Base-by-base conservation (phyloP, 345 rosid genomes). In the Linum trigynum region DNA sequence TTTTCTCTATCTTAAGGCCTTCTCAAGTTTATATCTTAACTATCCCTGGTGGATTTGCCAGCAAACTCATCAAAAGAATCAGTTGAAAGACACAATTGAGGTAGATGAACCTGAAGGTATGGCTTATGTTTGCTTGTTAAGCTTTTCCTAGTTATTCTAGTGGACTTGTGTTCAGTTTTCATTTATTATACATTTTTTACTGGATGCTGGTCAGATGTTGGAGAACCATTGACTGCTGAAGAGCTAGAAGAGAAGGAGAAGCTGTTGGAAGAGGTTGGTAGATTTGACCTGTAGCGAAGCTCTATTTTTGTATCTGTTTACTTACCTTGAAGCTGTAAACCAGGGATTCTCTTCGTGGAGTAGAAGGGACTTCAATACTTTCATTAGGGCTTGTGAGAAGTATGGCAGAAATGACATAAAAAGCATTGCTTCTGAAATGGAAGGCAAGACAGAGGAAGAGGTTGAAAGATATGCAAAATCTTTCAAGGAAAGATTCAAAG, bases 61-160 rank as follows among this genome's bases (percentile, higher is more conserved):
- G 99, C 96, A 91, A 91, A 75, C 85, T n/a, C 96, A 95, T 79
- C 97, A 95, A 79, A 95, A 95, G 80, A 95, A 84, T 75, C 97
- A 91, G 83, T 38, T 87, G 77, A 95, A 95, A 75, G 99, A 91
- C 70, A 64, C 97, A 36, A 86, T 95, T 77, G 97, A 95, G 10
- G 97, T 85, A 12, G 99, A 91, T 69, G 99, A 95, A 72, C 91
- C 97, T 72, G 99, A 91, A 87, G 99, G 97, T 94, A 55, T 38
- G 67, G 32, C 32, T 23, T 23, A 23, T 23, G 32, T 23, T 23
- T 23, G 32, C 32, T 53, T 39, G 36, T 7, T 11, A 9, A 36
- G 23, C 41, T 6, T 9, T 41, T 41, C 45, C 45, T 8, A 41
- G 32, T 23, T 23, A 23, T 23, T 23, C 32, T 23, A 23, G 32